phyloP scores from a whole-genome alignment of 352 stramenopile species.

The Paralagenidium karlingii region DNA sequence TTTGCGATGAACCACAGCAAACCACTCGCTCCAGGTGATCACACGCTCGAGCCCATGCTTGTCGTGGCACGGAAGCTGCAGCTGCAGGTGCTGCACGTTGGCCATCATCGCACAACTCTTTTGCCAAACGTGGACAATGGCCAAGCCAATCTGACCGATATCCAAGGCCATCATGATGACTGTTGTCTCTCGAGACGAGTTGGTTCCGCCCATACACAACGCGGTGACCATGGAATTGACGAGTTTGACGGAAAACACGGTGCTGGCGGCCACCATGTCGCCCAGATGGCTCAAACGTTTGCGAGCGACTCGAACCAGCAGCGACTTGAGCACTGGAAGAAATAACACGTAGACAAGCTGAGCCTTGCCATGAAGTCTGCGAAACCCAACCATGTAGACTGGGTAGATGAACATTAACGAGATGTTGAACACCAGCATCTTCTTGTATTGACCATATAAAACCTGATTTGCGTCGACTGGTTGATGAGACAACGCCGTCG shows the following conservation, averaged over 20 bases:
- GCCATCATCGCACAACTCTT: no score
- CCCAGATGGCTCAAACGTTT: slow-evolving; percentile 4
- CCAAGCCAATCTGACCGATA: no score
- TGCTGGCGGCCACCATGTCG: slow-evolving; percentile 8
- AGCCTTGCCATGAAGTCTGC: not conserved
- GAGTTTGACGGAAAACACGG: slow-evolving; percentile 13
- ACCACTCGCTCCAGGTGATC: no score
- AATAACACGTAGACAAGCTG: slow-evolving; percentile 5
- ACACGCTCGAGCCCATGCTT: no score
- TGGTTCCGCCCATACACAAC: slow-evolving; percentile 15
- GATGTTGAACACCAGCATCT: no score
- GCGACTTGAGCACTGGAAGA: slow-evolving; percentile 7
- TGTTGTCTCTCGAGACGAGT: not conserved
- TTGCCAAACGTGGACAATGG: no score
- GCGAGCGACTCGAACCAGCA: slow-evolving; percentile 11
- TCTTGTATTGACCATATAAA: not conserved
- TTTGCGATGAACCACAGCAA: no score
- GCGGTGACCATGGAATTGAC: slow-evolving; percentile 17
- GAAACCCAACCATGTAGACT: slow-evolving; percentile 6
- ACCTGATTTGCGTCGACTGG: no score
- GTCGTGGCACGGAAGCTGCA: no score
- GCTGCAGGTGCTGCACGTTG: no score
- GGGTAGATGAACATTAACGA: slow-evolving; percentile 10
- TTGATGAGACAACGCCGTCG: slow-evolving; percentile 2
- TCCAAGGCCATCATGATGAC: slow-evolving; percentile 8